Conservation (phyloP, 176 grass and related monocot genomes). For the Chrysopogon serrulatus region DNA sequence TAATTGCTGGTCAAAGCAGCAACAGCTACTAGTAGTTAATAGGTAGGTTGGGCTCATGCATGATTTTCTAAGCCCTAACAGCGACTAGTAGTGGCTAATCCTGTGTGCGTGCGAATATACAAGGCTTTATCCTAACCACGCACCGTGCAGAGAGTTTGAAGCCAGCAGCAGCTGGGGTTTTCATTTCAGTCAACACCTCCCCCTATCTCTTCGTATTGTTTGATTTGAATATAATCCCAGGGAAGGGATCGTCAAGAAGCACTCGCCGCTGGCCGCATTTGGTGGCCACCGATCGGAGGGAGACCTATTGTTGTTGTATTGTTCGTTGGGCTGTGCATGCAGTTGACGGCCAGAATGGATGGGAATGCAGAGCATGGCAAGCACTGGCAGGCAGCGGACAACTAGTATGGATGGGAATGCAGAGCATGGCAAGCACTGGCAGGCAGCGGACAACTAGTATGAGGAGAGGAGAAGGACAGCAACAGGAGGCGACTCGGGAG, state of each 20-base stretch:
- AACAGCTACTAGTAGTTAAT: not conserved
- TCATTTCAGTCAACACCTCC: constrained; percentile 5
- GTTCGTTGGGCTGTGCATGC: not conserved
- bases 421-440: too few species aligned
- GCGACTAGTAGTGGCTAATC: not conserved
- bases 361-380: not conserved
- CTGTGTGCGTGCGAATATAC: constrained; percentile 10
- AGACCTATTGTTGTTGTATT: not conserved
- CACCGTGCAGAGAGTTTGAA: too few species aligned
- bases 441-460: not conserved
- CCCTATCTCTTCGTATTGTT: too few species aligned
- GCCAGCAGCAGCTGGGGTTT: not conserved
- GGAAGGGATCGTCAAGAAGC: too few species aligned
- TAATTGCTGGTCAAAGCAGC: constrained; percentile 31
- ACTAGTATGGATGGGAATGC: too few species aligned
- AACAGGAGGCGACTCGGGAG: not conserved
- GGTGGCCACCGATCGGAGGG: constrained; percentile 17
- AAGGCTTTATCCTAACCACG: not conserved
- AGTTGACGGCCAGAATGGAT: constrained; percentile 24
- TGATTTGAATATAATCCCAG: too few species aligned
- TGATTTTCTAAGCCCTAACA: not conserved
- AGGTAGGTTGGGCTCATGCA: not conserved
- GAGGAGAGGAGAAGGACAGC: not conserved
- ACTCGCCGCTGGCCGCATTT: constrained; percentile 24
- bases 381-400: too few species aligned